A percentile compares a stretch with the other conserved stretches of the same genome.
Conservation (phyloP, 2,329 filamentous ascomycete species). For the Paraphaeosphaeria minitans region DNA sequence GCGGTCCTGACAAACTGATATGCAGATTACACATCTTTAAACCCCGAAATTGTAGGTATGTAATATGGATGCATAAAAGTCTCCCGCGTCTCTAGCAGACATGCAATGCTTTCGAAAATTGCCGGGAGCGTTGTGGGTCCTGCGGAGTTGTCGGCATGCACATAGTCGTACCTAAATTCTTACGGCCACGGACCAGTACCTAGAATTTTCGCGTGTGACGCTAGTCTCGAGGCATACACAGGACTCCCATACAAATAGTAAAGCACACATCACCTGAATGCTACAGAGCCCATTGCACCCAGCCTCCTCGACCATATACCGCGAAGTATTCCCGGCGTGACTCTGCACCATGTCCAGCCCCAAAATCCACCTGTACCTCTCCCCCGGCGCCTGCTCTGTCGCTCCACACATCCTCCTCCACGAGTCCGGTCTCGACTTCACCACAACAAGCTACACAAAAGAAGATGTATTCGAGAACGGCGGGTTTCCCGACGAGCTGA, state of each 20-base stretch:
- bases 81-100: too few species aligned
- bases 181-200: background rate
- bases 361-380: slow-evolving; percentile 25
- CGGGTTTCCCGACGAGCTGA: slow-evolving; percentile 18
- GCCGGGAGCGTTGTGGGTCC: background rate
- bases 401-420: slow-evolving; percentile 27
- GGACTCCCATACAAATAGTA: background rate
- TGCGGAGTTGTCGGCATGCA: background rate
- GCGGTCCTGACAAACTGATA: background rate
- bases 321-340: background rate
- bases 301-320: background rate
- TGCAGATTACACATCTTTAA: background rate
- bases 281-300: background rate
- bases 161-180: background rate
- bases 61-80: too few species aligned
- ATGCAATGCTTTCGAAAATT: background rate
- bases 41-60: too few species aligned
- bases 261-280: background rate
- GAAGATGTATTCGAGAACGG: background rate
- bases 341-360: slow-evolving; percentile 14
- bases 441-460: slow-evolving; percentile 9
- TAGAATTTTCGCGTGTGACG: background rate
- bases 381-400: slow-evolving; percentile 22
- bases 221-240: background rate
- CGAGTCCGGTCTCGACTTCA: slow-evolving; percentile 20